Percentiles rank a stretch among this genome's conserved stretches.
Conservation (phyloP, 306 rosid genomes). For the Macrotyloma uniflorum region DNA sequence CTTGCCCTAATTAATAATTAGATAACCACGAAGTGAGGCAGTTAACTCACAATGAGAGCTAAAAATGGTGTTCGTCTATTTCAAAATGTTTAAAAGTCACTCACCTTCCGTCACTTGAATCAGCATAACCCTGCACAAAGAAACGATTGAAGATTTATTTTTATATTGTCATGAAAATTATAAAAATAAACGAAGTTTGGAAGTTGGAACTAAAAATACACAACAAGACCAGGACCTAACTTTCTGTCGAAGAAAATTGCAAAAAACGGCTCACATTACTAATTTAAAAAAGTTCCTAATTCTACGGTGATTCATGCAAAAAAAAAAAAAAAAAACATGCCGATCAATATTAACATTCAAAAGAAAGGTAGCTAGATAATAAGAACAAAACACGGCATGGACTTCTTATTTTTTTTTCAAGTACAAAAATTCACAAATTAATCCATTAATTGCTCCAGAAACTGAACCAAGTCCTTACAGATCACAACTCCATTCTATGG, state of each 20-base stretch:
- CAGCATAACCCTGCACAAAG: slow-evolving; percentile 44
- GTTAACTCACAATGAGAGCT: neutral
- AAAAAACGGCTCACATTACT: neutral
- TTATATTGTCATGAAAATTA: neutral
- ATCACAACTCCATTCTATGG: slow-evolving; percentile 5
- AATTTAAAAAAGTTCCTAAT: slow-evolving; percentile 3
- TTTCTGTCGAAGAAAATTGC: slow-evolving; percentile 2
- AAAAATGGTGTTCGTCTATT: neutral
- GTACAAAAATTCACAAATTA: neutral
- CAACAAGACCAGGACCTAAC: neutral
- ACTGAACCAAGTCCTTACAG: slow-evolving; percentile 5
- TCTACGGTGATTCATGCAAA: neutral
- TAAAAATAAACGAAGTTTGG: neutral
- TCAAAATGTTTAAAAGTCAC: slow-evolving; percentile 30
- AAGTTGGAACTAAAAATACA: slow-evolving; percentile 13
- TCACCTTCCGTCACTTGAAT: slow-evolving; percentile 43
- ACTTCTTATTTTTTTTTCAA: slow-evolving; percentile 3
- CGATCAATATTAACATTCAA: neutral
- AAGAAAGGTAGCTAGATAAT: neutral
- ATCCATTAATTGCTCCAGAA: slow-evolving; percentile 9
- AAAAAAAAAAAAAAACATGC: slow-evolving; percentile 22
- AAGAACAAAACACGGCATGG: slow-evolving; percentile 2
- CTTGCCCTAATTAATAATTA: neutral
- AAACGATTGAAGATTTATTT: slow-evolving; percentile 15
- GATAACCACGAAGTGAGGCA: slow-evolving; percentile 19